These are phyloP conservation scores for Dissophora ornata DNA, from an alignment of 192 early-diverging fungal genomes.

Conservation along the genomic window DNA sequence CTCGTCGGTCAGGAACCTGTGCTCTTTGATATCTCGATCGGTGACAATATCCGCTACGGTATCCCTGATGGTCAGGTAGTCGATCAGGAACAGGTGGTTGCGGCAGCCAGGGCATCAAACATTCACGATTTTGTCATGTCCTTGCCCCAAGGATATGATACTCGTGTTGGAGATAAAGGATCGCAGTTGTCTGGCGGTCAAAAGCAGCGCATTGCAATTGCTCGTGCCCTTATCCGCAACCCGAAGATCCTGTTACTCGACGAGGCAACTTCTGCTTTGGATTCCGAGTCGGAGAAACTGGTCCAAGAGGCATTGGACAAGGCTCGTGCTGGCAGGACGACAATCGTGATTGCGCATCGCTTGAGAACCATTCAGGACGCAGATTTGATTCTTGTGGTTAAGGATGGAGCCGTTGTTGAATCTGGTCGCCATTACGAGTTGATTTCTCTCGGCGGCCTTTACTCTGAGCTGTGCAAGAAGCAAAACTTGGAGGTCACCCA, in stretches of 20 bases:
- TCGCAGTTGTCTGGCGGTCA: constrained; percentile 74
- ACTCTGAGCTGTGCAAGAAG: constrained; percentile 69
- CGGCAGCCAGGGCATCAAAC: constrained; percentile 63
- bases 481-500: constrained; percentile 70
- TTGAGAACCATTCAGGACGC: constrained; percentile 88
- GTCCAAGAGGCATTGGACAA: constrained; percentile 85
- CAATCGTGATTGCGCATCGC: constrained; percentile 81
- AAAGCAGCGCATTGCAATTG: constrained; percentile 79
- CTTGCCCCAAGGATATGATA: constrained; percentile 68
- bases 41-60: constrained; percentile 71
- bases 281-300: constrained; percentile 81
- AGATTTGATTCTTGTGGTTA: constrained; percentile 87
- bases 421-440: constrained; percentile 84
- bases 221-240: constrained; percentile 73
- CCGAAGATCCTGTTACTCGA: constrained; percentile 83
- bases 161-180: constrained; percentile 71
- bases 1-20: constrained; percentile 80
- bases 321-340: constrained; percentile 78
- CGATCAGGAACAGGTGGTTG: constrained; percentile 59
- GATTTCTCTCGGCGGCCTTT: constrained; percentile 67
- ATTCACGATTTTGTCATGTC: constrained; percentile 64
- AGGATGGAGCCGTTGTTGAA: constrained; percentile 75
- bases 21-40: constrained; percentile 69
- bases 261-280: constrained; percentile 87
- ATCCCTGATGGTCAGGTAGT: constrained; percentile 55